phyloP scores from a whole-genome alignment of 352 stramenopile genomes.

The Phytophthora brassicae region DNA sequence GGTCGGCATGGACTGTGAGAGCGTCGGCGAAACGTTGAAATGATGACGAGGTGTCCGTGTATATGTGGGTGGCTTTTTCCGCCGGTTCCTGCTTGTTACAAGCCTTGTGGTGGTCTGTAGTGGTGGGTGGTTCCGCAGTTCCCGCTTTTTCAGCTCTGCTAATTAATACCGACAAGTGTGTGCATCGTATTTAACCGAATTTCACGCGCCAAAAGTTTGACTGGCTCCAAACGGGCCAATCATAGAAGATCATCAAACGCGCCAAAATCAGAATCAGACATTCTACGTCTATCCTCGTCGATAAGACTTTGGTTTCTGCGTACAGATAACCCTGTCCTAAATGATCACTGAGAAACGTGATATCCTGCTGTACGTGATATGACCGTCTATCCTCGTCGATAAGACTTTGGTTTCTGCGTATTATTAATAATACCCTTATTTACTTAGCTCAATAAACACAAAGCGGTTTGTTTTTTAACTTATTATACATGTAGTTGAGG shows the following conservation, averaged over 20 bases:
- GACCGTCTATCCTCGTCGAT: too few species aligned
- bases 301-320: conserved; percentile 6
- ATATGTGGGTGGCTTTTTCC: background rate
- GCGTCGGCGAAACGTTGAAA: conserved; percentile 2
- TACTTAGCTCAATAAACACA: too few species aligned
- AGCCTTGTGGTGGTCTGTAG: conserved; percentile 6
- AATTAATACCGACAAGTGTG: background rate
- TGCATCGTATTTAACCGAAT: conserved; percentile 32
- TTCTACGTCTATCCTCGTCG: too few species aligned
- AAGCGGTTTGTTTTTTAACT: too few species aligned
- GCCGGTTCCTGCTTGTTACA: background rate
- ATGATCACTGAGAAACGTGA: too few species aligned
- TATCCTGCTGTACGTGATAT: too few species aligned
- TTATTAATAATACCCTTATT: too few species aligned
- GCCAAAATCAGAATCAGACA: conserved; percentile 32
- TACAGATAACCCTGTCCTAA: too few species aligned
- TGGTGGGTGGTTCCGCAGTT: background rate
- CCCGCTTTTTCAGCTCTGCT: conserved; percentile 20
- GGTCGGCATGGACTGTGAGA: conserved; percentile 25
- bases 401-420: background rate
- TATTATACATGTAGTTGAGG: too few species aligned
- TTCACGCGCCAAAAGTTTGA: conserved; percentile 37
- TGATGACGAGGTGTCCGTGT: conserved; percentile 2
- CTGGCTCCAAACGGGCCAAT: conserved; percentile 20
- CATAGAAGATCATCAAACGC: conserved; percentile 13